A percentile compares a stretch with the other conserved stretches of the same genome.
phyloP scores from a whole-genome alignment of 352 stramenopile species.

The Pythium aristosporum region DNA sequence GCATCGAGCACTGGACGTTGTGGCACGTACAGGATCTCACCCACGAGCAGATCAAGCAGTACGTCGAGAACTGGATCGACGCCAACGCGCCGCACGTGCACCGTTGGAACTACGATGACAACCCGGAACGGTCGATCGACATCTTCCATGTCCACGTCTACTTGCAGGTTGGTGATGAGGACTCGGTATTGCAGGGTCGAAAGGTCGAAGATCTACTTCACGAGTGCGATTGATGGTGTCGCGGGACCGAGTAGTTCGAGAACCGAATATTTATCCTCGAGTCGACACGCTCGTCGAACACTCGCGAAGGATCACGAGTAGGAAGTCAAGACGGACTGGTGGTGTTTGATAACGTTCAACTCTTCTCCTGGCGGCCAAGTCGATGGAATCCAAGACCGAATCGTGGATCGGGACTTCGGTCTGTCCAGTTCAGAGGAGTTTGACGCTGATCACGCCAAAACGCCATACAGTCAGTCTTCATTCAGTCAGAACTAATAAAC shows the following conservation, averaged over 20 bases:
- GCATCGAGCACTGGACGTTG: conserved; percentile 88
- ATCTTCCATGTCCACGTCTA: conserved; percentile 92
- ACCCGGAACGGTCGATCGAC: conserved; percentile 85
- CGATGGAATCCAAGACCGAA: neutral
- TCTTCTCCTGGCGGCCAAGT: neutral
- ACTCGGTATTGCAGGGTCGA: conserved; percentile 57
- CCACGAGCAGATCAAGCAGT: conserved; percentile 85
- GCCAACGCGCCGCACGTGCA: conserved; percentile 75
- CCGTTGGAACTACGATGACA: conserved; percentile 89
- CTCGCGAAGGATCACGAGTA: neutral
- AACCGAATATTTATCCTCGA: conserved; percentile 18
- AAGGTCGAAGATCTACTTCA: conserved; percentile 71
- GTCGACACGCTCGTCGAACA: too few species aligned
- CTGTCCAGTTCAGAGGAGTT: neutral
- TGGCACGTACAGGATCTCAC: conserved; percentile 78
- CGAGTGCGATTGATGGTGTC: conserved; percentile 50
- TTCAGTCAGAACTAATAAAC: neutral
- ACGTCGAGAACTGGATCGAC: conserved; percentile 88
- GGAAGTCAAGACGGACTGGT: neutral
- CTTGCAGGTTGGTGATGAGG: conserved; percentile 61
- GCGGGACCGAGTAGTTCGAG: neutral
- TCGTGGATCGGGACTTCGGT: neutral
- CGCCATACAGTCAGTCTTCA: neutral
- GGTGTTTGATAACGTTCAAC: neutral
- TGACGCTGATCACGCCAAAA: neutral